Conservation (phyloP, 2,329 filamentous ascomycete genomes). For the Rhinocladiella similis region DNA sequence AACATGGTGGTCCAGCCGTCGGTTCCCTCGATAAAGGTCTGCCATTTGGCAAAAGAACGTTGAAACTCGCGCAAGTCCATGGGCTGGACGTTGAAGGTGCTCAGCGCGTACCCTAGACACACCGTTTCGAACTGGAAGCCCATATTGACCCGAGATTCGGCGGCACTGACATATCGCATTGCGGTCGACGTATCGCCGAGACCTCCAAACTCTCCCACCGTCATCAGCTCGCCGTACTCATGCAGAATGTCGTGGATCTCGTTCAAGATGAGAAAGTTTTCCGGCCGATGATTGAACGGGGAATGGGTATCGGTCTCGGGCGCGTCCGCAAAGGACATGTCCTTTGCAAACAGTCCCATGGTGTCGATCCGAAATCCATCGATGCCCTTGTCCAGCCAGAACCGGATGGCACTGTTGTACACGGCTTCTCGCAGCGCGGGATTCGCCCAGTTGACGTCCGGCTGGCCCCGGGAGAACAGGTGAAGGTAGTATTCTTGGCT, state of each 20-base stretch:
- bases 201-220: slow-evolving; percentile 67
- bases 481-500: slow-evolving; percentile 67
- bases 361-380: slow-evolving; percentile 68
- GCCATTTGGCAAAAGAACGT: slow-evolving; percentile 49
- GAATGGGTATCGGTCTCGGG: background rate
- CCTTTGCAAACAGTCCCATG: slow-evolving; percentile 56
- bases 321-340: slow-evolving; percentile 63
- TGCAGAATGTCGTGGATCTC: slow-evolving; percentile 65
- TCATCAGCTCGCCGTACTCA: slow-evolving; percentile 59
- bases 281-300: background rate
- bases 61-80: slow-evolving; percentile 54
- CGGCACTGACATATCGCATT: slow-evolving; percentile 59
- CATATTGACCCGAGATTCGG: slow-evolving; percentile 65
- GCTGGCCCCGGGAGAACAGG: slow-evolving; percentile 69
- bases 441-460: slow-evolving; percentile 77
- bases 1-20: slow-evolving; percentile 59
- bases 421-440: slow-evolving; percentile 61
- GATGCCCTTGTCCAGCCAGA: slow-evolving; percentile 70
- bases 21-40: slow-evolving; percentile 51
- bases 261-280: slow-evolving; percentile 43
- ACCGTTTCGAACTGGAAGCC: slow-evolving; percentile 65
- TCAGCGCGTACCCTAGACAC: slow-evolving; percentile 42
- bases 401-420: slow-evolving; percentile 66
- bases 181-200: slow-evolving; percentile 61
- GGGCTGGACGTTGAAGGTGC: slow-evolving; percentile 50